Evolutionary conservation across 108 stramenopile genomes (phyloP).

Genomic region (Fistulifera solaris): DNA sequence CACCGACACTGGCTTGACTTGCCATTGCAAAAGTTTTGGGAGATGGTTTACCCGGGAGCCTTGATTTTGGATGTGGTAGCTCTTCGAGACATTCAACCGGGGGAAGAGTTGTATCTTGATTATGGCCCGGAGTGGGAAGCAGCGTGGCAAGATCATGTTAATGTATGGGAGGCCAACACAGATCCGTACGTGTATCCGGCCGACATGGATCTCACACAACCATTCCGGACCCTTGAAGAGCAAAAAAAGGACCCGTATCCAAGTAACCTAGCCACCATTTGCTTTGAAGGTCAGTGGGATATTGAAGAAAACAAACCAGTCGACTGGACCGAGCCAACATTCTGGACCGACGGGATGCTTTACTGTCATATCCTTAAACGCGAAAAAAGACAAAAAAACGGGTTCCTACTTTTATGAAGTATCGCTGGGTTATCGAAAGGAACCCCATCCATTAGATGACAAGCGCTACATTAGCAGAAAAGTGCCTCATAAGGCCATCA

Average conservation of each 20-base stretch:
- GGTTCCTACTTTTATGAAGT: too few relatives aligned
- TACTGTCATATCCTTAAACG: constrained; percentile 28
- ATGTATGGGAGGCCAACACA: constrained; percentile 14
- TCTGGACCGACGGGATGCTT: constrained; percentile 37
- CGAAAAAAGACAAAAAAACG: constrained; percentile 2
- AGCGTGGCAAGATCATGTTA: constrained; percentile 36
- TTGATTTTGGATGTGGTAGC: constrained; percentile 40
- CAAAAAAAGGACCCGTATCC: constrained; percentile 61
- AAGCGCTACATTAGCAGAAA: constrained; percentile 13
- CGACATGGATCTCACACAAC: background rate
- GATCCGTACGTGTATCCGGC: background rate
- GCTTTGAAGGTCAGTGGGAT: constrained; percentile 30
- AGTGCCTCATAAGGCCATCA: constrained; percentile 51
- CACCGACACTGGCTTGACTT: background rate
- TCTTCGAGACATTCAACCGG: constrained; percentile 29
- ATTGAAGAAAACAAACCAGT: constrained; percentile 20
- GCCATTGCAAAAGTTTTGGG: background rate
- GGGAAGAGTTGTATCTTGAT: constrained; percentile 42
- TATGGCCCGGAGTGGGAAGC: constrained; percentile 42
- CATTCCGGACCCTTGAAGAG: constrained; percentile 53
- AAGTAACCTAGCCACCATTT: constrained; percentile 23
- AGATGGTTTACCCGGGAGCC: constrained; percentile 1
- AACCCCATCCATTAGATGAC: too few relatives aligned
- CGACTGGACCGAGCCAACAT: constrained; percentile 31
- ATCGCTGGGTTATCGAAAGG: too few relatives aligned